These are phyloP conservation scores for Medakamo hakoo DNA, from an alignment of 139 green algal species.

Conservation along the genomic window DNA sequence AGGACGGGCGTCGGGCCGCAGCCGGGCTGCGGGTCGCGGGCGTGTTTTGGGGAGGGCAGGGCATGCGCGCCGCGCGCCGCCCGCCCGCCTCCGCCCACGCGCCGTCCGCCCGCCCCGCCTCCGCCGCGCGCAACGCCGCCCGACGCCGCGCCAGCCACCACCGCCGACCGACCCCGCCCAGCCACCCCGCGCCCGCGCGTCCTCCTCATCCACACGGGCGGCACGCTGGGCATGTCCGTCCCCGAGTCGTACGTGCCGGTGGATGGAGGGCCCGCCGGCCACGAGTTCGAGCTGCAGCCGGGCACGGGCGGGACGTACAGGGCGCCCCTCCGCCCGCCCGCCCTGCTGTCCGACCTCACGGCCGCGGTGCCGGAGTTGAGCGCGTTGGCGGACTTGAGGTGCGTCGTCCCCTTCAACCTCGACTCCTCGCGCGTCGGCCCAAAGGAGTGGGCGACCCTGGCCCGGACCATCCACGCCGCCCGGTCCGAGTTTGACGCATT, in stretches of 20 bases:
- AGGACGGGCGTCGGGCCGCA: too few relatives aligned
- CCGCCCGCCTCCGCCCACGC: too few relatives aligned
- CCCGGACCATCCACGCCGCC: slow-evolving; percentile 27
- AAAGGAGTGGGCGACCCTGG: slow-evolving; percentile 49
- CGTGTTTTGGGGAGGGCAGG: too few relatives aligned
- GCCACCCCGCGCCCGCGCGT: too few relatives aligned
- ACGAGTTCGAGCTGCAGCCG: slow-evolving; percentile 20
- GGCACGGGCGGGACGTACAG: slow-evolving; percentile 43
- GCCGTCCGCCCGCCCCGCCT: too few relatives aligned
- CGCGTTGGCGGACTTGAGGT: slow-evolving; percentile 55
- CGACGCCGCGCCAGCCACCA: too few relatives aligned
- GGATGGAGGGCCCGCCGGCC: too few relatives aligned
- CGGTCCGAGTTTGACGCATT: slow-evolving; percentile 53
- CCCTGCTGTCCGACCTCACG: slow-evolving; percentile 32
- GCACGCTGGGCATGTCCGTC: slow-evolving; percentile 71
- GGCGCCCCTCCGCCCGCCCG: slow-evolving; percentile 16
- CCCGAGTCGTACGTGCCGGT: slow-evolving; percentile 16
- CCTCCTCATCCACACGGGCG: slow-evolving; percentile 67
- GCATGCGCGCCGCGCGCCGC: too few relatives aligned
- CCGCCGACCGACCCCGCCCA: too few relatives aligned
- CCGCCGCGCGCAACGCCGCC: too few relatives aligned
- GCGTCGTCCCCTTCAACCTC: slow-evolving; percentile 45
- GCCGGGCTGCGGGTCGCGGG: too few relatives aligned
- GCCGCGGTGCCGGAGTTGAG: slow-evolving; percentile 61
- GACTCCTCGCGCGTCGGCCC: slow-evolving; percentile 47